Percentiles rank a stretch among this genome's conserved stretches.
Evolutionary conservation across 2,329 filamentous ascomycete genomes (phyloP).

Genomic region (Hypoxylon sp.): DNA sequence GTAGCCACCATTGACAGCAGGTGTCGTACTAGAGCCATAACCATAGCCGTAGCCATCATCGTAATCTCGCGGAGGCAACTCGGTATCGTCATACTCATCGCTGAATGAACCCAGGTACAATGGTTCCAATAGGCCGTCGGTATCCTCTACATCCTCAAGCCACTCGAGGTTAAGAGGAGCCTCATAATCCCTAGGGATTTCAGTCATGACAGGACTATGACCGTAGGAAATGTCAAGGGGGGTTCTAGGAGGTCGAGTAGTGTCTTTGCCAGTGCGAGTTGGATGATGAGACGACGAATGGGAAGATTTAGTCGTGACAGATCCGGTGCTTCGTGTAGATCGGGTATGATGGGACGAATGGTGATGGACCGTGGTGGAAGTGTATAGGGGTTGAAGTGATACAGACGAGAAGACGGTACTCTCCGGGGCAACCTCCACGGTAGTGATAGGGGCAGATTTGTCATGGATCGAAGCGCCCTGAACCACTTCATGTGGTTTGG

Average conservation of each 20-base stretch:
- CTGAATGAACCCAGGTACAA: background rate
- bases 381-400: background rate
- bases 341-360: slow-evolving; percentile 2
- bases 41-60: slow-evolving; percentile 39
- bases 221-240: background rate
- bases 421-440: slow-evolving; percentile 2
- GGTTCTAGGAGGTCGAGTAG: slow-evolving; percentile 12
- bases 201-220: slow-evolving; percentile 28
- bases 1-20: slow-evolving; percentile 37
- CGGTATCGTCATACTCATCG: background rate
- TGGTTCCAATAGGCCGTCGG: background rate
- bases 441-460: background rate
- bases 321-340: slow-evolving; percentile 12
- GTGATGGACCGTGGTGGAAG: slow-evolving; percentile 19
- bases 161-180: background rate
- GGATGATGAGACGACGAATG: slow-evolving; percentile 1
- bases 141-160: background rate
- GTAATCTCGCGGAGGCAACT: slow-evolving; percentile 31
- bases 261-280: slow-evolving; percentile 21
- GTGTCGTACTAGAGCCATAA: slow-evolving; percentile 15
- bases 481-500: slow-evolving; percentile 10
- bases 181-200: slow-evolving; percentile 4
- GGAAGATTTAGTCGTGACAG: background rate
- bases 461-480: background rate
- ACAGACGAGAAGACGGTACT: background rate